phyloP scores from a whole-genome alignment of 2,329 filamentous ascomycete genomes.

The Dactylellina haptotyla region DNA sequence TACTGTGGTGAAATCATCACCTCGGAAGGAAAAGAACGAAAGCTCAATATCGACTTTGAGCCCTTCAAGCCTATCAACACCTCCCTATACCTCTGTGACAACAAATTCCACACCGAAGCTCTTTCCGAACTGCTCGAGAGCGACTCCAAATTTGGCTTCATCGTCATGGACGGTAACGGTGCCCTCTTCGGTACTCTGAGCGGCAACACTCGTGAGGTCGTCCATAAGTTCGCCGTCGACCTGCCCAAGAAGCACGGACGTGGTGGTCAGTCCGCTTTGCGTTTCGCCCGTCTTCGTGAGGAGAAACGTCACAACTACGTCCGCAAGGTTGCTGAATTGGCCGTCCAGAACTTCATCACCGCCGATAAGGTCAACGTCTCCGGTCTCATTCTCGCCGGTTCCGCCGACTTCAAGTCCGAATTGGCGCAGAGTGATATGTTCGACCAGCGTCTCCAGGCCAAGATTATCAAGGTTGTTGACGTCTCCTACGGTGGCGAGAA shows the following conservation, averaged over 20 bases:
- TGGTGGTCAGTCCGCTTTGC: constrained; percentile 98
- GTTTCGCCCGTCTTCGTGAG: constrained; percentile 99
- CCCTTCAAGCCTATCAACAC: constrained; percentile 99
- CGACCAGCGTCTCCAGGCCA: constrained; percentile 85
- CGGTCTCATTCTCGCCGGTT: constrained; percentile 93
- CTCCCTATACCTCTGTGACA: constrained; percentile 98
- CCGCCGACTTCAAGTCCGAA: constrained; percentile 99
- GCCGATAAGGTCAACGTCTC: constrained; percentile 98
- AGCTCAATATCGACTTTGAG: constrained; percentile 99
- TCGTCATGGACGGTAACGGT: constrained; percentile 99
- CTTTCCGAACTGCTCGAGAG: constrained; percentile 96
- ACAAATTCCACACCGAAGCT: constrained; percentile 99
- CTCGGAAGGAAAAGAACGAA: constrained; percentile 96
- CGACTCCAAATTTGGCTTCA: constrained; percentile 99
- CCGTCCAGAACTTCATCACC: constrained; percentile 98
- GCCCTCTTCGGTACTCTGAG: constrained; percentile 95
- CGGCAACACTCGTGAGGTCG: constrained; percentile 93
- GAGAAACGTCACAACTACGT: constrained; percentile 99
- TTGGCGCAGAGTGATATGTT: constrained; percentile 98
- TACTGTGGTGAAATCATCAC: constrained; percentile 99
- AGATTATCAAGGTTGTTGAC: constrained; percentile 99
- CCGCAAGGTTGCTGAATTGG: constrained; percentile 95
- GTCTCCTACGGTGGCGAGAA: constrained; percentile 99
- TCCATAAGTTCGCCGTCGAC: constrained; percentile 99
- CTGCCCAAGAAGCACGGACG: constrained; percentile 99